Percentiles rank a stretch among this genome's conserved stretches.
Evolutionary conservation across 176 grass and related monocot species (phyloP).

Genomic region (Oryza punctata): DNA sequence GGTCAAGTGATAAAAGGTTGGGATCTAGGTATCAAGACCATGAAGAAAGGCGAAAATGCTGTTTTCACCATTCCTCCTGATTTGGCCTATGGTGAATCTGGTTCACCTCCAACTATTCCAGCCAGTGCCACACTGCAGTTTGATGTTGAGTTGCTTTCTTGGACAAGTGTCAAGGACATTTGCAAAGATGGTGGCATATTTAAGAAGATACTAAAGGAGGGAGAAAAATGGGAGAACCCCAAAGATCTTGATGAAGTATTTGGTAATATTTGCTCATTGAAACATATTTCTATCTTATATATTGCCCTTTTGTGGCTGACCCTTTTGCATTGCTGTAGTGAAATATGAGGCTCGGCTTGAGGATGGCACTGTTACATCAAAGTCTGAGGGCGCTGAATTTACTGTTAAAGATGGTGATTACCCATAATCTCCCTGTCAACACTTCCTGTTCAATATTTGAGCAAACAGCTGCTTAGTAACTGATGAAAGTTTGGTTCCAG

Average conservation of each 20-base stretch:
- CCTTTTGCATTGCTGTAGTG: slow-evolving; percentile 42
- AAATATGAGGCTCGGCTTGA: slow-evolving; percentile 85
- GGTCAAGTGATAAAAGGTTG: slow-evolving; percentile 98
- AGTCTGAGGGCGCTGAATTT: slow-evolving; percentile 79
- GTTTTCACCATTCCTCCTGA: slow-evolving; percentile 95
- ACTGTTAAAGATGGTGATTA: slow-evolving; percentile 87
- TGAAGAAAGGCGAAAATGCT: slow-evolving; percentile 99
- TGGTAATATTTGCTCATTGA: slow-evolving; percentile 53
- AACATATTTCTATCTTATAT: neutral
- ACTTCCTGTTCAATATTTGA: neutral
- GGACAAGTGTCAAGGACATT: slow-evolving; percentile 89
- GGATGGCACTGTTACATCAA: slow-evolving; percentile 75
- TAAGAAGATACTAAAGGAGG: slow-evolving; percentile 84
- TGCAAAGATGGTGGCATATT: slow-evolving; percentile 93
- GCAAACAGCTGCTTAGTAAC: slow-evolving; percentile 16
- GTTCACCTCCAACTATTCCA: slow-evolving; percentile 86
- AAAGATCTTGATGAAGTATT: slow-evolving; percentile 94
- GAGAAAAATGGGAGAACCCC: slow-evolving; percentile 97
- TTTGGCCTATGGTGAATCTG: slow-evolving; percentile 86
- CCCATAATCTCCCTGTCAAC: neutral
- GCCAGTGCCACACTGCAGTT: slow-evolving; percentile 89
- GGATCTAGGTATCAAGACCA: slow-evolving; percentile 97
- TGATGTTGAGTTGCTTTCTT: slow-evolving; percentile 94
- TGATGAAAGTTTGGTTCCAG: slow-evolving; percentile 43
- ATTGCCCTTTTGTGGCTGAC: neutral